Percentiles rank a stretch among this genome's conserved stretches.
Conservation (phyloP, 2,329 filamentous ascomycete species). For the Leptoxyphium fumago region DNA sequence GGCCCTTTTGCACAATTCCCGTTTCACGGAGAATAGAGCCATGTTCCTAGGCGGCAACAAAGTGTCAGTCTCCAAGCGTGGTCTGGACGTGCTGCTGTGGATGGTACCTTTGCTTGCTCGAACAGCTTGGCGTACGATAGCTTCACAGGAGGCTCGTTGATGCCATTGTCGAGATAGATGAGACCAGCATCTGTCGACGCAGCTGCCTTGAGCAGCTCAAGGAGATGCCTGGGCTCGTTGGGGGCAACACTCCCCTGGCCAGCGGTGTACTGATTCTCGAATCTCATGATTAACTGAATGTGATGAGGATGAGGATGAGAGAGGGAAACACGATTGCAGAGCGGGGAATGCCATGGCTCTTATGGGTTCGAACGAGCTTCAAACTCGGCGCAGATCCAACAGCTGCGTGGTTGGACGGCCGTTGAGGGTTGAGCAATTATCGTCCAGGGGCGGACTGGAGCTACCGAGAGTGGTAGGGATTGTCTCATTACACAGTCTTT, state of each 20-base stretch:
- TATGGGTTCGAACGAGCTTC: too few relatives aligned
- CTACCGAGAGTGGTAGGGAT: too few relatives aligned
- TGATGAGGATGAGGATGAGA: not conserved
- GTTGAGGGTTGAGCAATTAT: too few relatives aligned
- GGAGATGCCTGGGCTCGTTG: slow-evolving; percentile 2
- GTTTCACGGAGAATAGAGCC: slow-evolving; percentile 4
- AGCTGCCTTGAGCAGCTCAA: slow-evolving; percentile 6
- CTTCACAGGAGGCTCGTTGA: slow-evolving; percentile 2
- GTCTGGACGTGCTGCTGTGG: not conserved
- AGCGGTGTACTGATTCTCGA: not conserved
- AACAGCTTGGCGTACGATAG: slow-evolving; percentile 6
- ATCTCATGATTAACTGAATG: not conserved
- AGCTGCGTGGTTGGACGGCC: too few relatives aligned
- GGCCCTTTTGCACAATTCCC: slow-evolving; percentile 5
- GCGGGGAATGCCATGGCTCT: too few relatives aligned
- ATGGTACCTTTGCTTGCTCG: slow-evolving; percentile 6
- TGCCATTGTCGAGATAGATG: slow-evolving; percentile 5
- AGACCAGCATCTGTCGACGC: slow-evolving; percentile 3
- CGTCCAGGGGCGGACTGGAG: too few relatives aligned
- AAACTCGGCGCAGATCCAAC: too few relatives aligned
- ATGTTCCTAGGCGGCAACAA: slow-evolving; percentile 2
- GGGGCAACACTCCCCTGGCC: not conserved
- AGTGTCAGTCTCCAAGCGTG: not conserved
- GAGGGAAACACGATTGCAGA: too few relatives aligned
- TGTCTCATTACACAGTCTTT: too few relatives aligned